Base-by-base conservation (phyloP, 225 moss, liverwort and hornwort genomes). In the Polytrichum commune region DNA sequence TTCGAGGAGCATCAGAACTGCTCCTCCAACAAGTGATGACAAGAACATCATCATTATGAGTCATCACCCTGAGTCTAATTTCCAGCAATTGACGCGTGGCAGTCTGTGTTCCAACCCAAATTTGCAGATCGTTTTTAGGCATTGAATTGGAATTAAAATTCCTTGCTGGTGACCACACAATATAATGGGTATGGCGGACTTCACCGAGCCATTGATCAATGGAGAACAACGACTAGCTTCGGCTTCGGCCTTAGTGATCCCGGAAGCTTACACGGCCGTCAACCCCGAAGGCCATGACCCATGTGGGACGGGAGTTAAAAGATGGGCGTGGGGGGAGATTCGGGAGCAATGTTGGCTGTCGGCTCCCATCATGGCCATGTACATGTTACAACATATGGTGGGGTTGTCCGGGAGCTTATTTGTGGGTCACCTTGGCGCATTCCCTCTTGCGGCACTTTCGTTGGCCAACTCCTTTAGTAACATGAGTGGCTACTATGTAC, bases 161-260 rank as follows among this genome's bases (percentile, higher is more conserved):
- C 8, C 13, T 46, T 13, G 10, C 13, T 46, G 38, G 38, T 13
- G 38, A 46, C 13, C 13, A 46, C 13, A 13, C 4, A 46, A 3
- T 2, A 46, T 13, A 46, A 46, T 46, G 38, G 38, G 13, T 46
- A 46, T 3, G 13, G 13, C 38, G 4, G 69, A 57, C 8, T 69
- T 69, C 57, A 69, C 69, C 4, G 69, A 69, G 69, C 69, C 69
- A 58, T n/a, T 69, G 7, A 69, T 69, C 6, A 69, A 54, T 26
- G 68, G 69, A n/a, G 56, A 56, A 29, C 7, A 32, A 32, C 13
- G 38, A 46, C 58, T 60, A 1, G 32, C 18, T 19, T 8, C 30
- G 8, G 19, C 69, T 19, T 22, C 56, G 8, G 22, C 29, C 23
- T 22, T 69, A 19, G 58, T 30, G 29, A 30, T 27, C 28, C 28